phyloP scores from a whole-genome alignment of 2,329 filamentous ascomycete genomes.

The Fusarium citri region DNA sequence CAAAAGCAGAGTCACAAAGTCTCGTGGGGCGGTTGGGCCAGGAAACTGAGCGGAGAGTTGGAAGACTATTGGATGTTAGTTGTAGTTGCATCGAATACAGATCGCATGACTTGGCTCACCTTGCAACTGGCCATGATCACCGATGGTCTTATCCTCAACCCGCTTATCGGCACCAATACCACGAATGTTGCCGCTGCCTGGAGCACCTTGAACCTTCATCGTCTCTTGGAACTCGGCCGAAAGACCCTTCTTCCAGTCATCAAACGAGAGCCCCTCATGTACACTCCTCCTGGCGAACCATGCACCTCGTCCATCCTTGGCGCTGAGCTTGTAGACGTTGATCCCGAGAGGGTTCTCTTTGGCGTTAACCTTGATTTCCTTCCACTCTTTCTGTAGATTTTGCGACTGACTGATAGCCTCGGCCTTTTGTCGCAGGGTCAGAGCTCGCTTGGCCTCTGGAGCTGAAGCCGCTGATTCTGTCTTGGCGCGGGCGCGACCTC shows the following conservation, averaged over 20 bases:
- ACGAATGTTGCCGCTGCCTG: constrained; percentile 80
- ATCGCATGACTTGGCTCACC: constrained; percentile 54
- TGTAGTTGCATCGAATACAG: constrained; percentile 10
- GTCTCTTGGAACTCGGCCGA: constrained; percentile 84
- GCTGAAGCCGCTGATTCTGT: constrained; percentile 65
- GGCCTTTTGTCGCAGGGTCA: constrained; percentile 54
- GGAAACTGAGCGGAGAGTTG: constrained; percentile 91
- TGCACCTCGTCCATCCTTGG: constrained; percentile 83
- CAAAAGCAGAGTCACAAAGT: constrained; percentile 85
- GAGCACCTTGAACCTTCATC: constrained; percentile 75
- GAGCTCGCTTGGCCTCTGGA: constrained; percentile 64
- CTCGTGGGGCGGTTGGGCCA: constrained; percentile 85
- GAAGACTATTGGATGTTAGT: constrained; percentile 69
- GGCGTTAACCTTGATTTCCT: constrained; percentile 78
- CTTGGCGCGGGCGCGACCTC: constrained; percentile 64
- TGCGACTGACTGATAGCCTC: constrained; percentile 61
- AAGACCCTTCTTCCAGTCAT: constrained; percentile 81
- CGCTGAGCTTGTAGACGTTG: constrained; percentile 80
- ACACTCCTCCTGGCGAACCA: constrained; percentile 92
- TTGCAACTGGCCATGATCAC: constrained; percentile 72
- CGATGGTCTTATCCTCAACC: constrained; percentile 71
- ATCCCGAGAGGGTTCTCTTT: constrained; percentile 82
- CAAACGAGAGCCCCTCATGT: constrained; percentile 81
- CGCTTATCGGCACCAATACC: constrained; percentile 86
- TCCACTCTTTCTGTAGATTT: constrained; percentile 85